Evolutionary conservation across 1,284 basidiomycete genomes (phyloP).

Genomic region (Boletellus deceptivus): DNA sequence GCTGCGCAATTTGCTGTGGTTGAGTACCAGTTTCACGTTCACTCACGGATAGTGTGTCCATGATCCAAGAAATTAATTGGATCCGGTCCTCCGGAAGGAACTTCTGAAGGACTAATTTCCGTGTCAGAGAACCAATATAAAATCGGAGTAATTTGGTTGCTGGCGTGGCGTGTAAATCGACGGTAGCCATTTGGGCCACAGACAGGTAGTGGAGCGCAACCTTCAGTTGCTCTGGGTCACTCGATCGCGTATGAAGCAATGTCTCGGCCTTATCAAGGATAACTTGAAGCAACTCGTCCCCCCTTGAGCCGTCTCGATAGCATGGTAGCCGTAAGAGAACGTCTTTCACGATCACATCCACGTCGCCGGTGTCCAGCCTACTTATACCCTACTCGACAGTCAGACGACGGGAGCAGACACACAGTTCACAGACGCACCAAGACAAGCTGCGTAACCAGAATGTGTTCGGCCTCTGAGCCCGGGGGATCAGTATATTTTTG

Average conservation of each 20-base stretch:
- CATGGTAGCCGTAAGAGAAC: slow-evolving; percentile 51
- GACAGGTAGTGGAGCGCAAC: slow-evolving; percentile 46
- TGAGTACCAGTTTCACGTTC: slow-evolving; percentile 21
- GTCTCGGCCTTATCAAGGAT: slow-evolving; percentile 43
- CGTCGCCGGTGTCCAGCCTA: slow-evolving; percentile 42
- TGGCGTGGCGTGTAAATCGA: slow-evolving; percentile 43
- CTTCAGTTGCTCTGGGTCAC: slow-evolving; percentile 34
- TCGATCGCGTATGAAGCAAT: slow-evolving; percentile 39
- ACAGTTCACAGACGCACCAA: slow-evolving; percentile 38
- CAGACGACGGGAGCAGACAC: slow-evolving; percentile 2
- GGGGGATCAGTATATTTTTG: slow-evolving; percentile 43
- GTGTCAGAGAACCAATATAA: slow-evolving; percentile 45
- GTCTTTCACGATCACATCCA: slow-evolving; percentile 50
- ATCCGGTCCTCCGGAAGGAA: slow-evolving; percentile 43
- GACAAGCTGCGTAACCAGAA: slow-evolving; percentile 48
- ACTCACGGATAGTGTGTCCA: slow-evolving; percentile 38
- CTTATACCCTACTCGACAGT: slow-evolving; percentile 45
- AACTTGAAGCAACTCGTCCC: slow-evolving; percentile 44
- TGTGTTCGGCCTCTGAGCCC: slow-evolving; percentile 47
- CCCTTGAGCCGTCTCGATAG: slow-evolving; percentile 38
- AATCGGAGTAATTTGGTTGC: slow-evolving; percentile 51
- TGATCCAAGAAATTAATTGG: slow-evolving; percentile 44
- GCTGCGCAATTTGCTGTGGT: slow-evolving; percentile 24
- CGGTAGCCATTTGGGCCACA: slow-evolving; percentile 44
- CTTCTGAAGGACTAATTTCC: slow-evolving; percentile 47